A percentile compares a stretch with the other conserved stretches of the same genome.
Evolutionary conservation across 257 asterid genomes (phyloP).

Genomic region (Przewalskia tangutica): DNA sequence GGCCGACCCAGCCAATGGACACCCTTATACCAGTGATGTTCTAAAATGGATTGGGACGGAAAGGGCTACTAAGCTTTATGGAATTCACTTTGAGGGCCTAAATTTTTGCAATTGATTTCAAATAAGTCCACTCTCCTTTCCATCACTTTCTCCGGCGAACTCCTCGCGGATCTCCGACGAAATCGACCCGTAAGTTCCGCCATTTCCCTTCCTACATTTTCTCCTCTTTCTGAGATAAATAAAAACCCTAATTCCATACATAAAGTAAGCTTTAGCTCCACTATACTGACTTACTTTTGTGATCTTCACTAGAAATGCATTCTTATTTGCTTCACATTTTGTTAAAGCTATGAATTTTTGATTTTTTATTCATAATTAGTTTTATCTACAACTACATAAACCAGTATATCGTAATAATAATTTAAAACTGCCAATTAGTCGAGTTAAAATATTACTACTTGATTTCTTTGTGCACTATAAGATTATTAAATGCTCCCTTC

Average conservation of each 20-base stretch:
- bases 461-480: neutral
- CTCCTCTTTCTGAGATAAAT: neutral
- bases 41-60: neutral
- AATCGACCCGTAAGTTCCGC: neutral
- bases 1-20: too few relatives aligned
- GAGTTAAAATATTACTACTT: neutral
- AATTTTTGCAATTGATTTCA: neutral
- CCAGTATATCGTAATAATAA: neutral
- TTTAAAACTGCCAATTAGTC: neutral
- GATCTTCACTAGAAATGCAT: neutral
- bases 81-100: neutral
- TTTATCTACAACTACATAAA: neutral
- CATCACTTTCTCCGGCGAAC: neutral
- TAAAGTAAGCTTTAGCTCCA: neutral
- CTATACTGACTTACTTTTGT: neutral
- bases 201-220: neutral
- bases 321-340: neutral
- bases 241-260: neutral
- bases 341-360: neutral
- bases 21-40: too few relatives aligned
- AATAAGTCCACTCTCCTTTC: neutral
- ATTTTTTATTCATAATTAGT: too few relatives aligned
- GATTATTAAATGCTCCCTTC: neutral
- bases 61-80: neutral
- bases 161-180: neutral